Base-by-base conservation (phyloP, 2,329 filamentous ascomycete genomes). In the Pseudogymnoascus sp. region DNA sequence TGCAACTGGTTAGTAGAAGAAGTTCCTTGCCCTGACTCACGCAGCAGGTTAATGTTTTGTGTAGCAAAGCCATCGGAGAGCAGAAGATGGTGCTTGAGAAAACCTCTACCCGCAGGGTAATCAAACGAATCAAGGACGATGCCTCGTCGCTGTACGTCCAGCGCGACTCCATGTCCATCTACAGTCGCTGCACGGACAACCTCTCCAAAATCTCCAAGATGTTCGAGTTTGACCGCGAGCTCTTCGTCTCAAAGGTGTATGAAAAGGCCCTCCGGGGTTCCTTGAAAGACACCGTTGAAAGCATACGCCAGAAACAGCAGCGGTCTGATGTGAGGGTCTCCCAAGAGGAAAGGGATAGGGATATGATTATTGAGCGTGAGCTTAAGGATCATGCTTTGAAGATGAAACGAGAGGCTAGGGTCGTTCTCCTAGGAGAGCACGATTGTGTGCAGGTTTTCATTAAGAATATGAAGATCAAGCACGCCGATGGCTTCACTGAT, bases 191-290 rank as follows among this genome's bases (percentile, higher is more conserved):
- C 14, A 38, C 63, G 60, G 60, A 28, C 28, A 61, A 42, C 60
- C 12, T 56, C 31, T 64, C 63, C 4, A 64, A 53, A 28, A 10
- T 63, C n/a, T 60, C 36, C n/a, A 60, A 63, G 40, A 28, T 60
- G 6, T 65, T 65, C 40, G 56, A 65, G 5, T 63, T 65, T 53
- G 64, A 63, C 36, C 36, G 53, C 36, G 44, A 63, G 25, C 56
- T 61, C 18, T 63, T 63, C 21, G 12, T 56, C 16, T 59, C 62
- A 6, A 65, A 65, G 31, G 37, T 61, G 10, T 63, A 63, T 36
- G 61, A 65, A 23, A 34, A 36, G 21, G 53, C 21, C 14, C 37
- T 38, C 5, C 37, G 14, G 14, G 37, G 37, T 38, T 38, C 37
- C 14, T 16, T 38, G 14, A 38, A 38, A 38, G 37, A 38, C 37